Conservation (phyloP, 1,139 yeast species). For the Yamadazyma oceani region DNA sequence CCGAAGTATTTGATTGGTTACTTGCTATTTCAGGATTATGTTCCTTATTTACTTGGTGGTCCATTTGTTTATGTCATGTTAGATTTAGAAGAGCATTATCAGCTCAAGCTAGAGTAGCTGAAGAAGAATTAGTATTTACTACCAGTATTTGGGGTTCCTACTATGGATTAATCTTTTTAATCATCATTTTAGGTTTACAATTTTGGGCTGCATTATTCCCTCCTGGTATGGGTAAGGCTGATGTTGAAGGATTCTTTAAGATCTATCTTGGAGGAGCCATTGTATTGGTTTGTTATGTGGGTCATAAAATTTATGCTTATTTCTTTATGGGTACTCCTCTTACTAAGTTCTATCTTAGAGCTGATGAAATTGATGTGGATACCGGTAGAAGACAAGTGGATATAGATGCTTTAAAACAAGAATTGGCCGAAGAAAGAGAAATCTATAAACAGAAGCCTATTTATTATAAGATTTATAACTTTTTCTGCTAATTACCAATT, state of each 20-base stretch:
- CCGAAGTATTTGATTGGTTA: slow-evolving; percentile 39
- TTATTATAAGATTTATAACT: slow-evolving; percentile 22
- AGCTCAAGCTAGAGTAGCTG: slow-evolving; percentile 27
- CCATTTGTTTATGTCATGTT: slow-evolving; percentile 32
- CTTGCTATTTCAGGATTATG: slow-evolving; percentile 43
- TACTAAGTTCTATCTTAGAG: slow-evolving; percentile 29
- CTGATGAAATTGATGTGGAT: slow-evolving; percentile 40
- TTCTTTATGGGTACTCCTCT: slow-evolving; percentile 24
- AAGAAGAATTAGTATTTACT: slow-evolving; percentile 31
- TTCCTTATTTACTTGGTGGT: slow-evolving; percentile 41
- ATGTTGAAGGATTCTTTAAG: slow-evolving; percentile 31
- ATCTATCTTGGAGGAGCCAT: slow-evolving; percentile 33
- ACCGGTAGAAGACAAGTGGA: slow-evolving; percentile 45
- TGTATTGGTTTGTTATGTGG: slow-evolving; percentile 27
- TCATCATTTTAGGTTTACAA: slow-evolving; percentile 30
- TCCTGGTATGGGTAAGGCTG: slow-evolving; percentile 35
- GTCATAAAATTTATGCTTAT: slow-evolving; percentile 34
- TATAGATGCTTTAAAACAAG: slow-evolving; percentile 37
- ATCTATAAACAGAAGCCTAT: slow-evolving; percentile 23
- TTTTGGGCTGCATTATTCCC: slow-evolving; percentile 45
- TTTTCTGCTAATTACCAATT: slow-evolving; percentile 21
- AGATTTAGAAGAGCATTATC: slow-evolving; percentile 32
- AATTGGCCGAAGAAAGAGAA: slow-evolving; percentile 34
- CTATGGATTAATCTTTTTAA: slow-evolving; percentile 28
- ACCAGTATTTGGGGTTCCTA: slow-evolving; percentile 29